Percentiles rank a stretch among this genome's conserved stretches.
These are phyloP conservation scores for Debaryomycetaceae sp. DNA, from an alignment of 1,139 yeast genomes.

Conservation along the genomic window DNA sequence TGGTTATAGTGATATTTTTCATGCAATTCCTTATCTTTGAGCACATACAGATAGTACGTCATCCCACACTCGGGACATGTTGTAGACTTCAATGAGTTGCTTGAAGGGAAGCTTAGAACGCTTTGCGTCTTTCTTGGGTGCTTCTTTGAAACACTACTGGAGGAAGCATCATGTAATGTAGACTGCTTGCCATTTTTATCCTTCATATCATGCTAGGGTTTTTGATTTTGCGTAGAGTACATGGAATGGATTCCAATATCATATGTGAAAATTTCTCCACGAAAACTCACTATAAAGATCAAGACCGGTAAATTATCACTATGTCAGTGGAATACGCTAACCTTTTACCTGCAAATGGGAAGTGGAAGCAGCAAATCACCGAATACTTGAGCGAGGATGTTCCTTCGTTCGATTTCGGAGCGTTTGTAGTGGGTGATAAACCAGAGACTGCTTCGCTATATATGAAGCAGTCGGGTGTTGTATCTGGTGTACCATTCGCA, in stretches of 20 bases:
- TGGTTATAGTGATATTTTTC: slow-evolving; percentile 44
- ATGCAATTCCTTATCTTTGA: slow-evolving; percentile 47
- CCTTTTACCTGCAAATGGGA: slow-evolving; percentile 68
- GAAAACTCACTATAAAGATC: not conserved
- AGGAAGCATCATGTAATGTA: not conserved
- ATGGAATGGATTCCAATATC: not conserved
- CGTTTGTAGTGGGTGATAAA: slow-evolving; percentile 84
- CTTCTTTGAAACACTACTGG: not conserved
- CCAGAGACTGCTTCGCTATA: slow-evolving; percentile 69
- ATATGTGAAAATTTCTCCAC: not conserved
- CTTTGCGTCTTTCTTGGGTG: slow-evolving; percentile 12
- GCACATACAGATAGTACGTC: slow-evolving; percentile 49
- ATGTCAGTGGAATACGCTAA: slow-evolving; percentile 40
- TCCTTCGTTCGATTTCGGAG: slow-evolving; percentile 93
- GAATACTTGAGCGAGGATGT: slow-evolving; percentile 82
- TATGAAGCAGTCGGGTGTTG: slow-evolving; percentile 76
- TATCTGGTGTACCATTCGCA: slow-evolving; percentile 91
- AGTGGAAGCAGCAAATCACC: slow-evolving; percentile 77
- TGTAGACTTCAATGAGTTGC: slow-evolving; percentile 10
- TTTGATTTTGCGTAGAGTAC: not conserved
- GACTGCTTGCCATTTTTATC: not conserved
- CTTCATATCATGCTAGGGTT: not conserved
- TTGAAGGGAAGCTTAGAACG: slow-evolving; percentile 9
- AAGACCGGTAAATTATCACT: not conserved
- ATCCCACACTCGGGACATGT: slow-evolving; percentile 58